These are phyloP conservation scores for Fusarium hainanense DNA, from an alignment of 2,329 filamentous ascomycete genomes.

Conservation along the genomic window DNA sequence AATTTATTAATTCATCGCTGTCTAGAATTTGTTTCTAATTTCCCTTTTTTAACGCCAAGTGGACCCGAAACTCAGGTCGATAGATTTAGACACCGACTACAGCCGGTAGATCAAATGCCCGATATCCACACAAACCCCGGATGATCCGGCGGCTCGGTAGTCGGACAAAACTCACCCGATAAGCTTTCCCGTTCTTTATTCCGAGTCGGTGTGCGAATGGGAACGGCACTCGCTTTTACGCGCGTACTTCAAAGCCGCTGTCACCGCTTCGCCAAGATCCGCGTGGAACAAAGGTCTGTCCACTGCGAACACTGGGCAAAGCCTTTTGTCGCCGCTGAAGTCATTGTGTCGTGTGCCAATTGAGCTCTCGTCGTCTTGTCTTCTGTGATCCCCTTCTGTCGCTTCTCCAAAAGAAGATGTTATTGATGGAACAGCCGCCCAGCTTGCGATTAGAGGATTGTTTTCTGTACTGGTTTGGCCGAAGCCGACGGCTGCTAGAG, in stretches of 20 bases:
- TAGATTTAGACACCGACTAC: slow-evolving; percentile 1
- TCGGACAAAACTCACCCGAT: neutral
- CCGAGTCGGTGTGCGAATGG: neutral
- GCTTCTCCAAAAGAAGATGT: slow-evolving; percentile 27
- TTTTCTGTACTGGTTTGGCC: slow-evolving; percentile 55
- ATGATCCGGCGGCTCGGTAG: neutral
- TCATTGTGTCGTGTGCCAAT: slow-evolving; percentile 3
- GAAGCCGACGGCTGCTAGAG: slow-evolving; percentile 67
- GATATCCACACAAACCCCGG: slow-evolving; percentile 11
- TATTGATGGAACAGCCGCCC: slow-evolving; percentile 51
- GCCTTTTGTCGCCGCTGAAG: slow-evolving; percentile 1
- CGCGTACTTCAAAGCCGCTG: slow-evolving; percentile 42
- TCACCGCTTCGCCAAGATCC: slow-evolving; percentile 57
- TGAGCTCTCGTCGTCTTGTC: slow-evolving; percentile 2
- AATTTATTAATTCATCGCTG: slow-evolving; percentile 3
- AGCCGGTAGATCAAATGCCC: neutral
- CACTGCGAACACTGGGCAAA: slow-evolving; percentile 51
- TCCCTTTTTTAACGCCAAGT: neutral
- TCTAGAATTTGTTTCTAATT: slow-evolving; percentile 4
- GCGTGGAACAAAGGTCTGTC: slow-evolving; percentile 62
- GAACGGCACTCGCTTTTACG: slow-evolving; percentile 19
- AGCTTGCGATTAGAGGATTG: slow-evolving; percentile 44
- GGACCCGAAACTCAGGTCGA: neutral
- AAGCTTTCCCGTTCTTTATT: neutral
- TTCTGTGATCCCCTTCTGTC: neutral